Evolutionary conservation across 805 yeast genomes (phyloP).

Genomic region (Candida easanensis): DNA sequence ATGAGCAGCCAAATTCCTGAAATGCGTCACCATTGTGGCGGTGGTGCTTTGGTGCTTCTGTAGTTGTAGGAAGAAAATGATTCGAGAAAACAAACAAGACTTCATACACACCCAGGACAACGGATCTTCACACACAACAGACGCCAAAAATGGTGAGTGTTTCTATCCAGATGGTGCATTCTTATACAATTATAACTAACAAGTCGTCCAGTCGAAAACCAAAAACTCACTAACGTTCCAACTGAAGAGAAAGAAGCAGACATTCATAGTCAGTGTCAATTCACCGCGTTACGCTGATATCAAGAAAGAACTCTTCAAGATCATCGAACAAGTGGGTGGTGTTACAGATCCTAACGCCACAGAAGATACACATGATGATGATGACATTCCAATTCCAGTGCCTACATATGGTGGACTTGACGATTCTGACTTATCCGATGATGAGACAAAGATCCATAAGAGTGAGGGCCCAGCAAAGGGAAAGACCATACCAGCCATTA

Average conservation of each 20-base stretch:
- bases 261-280: conserved; percentile 30
- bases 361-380: conserved; percentile 24
- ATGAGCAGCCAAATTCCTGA: conserved; percentile 29
- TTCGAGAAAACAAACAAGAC: too few species aligned
- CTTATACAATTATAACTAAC: background rate
- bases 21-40: conserved; percentile 32
- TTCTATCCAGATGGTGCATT: background rate
- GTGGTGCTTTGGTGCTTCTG: too few species aligned
- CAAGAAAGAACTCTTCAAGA: conserved; percentile 32
- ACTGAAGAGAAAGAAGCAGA: conserved; percentile 35
- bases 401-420: conserved; percentile 30
- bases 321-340: conserved; percentile 50
- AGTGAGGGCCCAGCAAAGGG: conserved; percentile 10
- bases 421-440: conserved; percentile 31
- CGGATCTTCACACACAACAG: background rate
- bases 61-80: too few species aligned
- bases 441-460: conserved; percentile 9
- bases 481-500: conserved; percentile 12
- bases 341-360: conserved; percentile 26
- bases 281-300: conserved; percentile 26
- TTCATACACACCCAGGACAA: too few species aligned
- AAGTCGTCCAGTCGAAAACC: conserved; percentile 5
- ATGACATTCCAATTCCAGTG: conserved; percentile 34
- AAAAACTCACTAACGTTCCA: conserved; percentile 18
- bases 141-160: background rate